Base-by-base conservation (phyloP, 805 yeast genomes). In the Metschnikowia noctiluminum region DNA sequence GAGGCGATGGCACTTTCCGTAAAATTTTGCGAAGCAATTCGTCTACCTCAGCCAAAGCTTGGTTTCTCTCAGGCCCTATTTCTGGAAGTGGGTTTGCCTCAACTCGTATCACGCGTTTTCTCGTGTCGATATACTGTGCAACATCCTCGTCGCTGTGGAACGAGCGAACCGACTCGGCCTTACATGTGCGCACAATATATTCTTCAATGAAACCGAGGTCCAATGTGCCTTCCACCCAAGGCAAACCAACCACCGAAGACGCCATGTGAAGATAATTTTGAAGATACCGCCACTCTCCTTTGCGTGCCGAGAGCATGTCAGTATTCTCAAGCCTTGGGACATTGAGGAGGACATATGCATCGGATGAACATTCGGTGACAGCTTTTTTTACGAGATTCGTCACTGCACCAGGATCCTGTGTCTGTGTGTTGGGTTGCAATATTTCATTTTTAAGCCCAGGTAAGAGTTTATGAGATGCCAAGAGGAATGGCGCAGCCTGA, bases 1-100 rank as follows among this genome's bases (percentile, higher is more conserved):
- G 78, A 0, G 96, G 96, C 0, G 91, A 75, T 0, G 97, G 96
- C 11, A 87, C 63, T 46, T 79, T 81, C 35, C 87, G 77, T n/a
- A 87, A 52, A 4, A 87, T 73, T 15, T 73, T 72, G 45, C 85
- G 71, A 10, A 88, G 57, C 40, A 71, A 65, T 40, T 73, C 77
- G 54, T 79, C 83, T 42, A 76, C 69, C 28, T 66, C 60, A 12
- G 62, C 55, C 31, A 81, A 60, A 1, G 68, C 68, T 15, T 55
- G 55, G 7, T 50, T 49, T 9, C 70, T 55, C 34, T 58, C 60
- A 2, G 50, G 40, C 6, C 48, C 61, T 12, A 2, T n/a, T 34
- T 45, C 55, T 0, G 69, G 64, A 21, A 87, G 67, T n/a, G 68
- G 70, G 2, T 81, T 76, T 50, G 85, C 73, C 35, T 82, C 74